These are phyloP conservation scores for Hepatocystis sp. DNA, from an alignment of 169 alveolate genomes.

Conservation along the genomic window DNA sequence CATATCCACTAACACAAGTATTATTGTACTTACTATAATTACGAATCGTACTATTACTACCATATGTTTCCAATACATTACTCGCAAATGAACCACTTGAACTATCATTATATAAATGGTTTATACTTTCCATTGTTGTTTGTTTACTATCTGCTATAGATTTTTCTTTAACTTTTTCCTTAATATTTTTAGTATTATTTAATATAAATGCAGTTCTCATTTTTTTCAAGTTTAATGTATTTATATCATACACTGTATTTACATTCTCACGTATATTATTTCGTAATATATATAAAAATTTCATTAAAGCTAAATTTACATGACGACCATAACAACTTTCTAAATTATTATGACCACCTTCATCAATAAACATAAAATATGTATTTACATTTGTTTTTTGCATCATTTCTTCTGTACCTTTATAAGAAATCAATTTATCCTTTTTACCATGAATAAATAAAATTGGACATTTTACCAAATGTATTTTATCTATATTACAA, in stretches of 20 bases:
- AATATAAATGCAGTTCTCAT: constrained; percentile 17
- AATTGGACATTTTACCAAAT: constrained; percentile 84
- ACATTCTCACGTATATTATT: constrained; percentile 39
- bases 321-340: constrained; percentile 74
- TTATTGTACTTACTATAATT: too few species aligned
- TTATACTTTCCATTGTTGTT: not conserved
- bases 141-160: not conserved
- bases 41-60: too few species aligned
- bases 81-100: constrained; percentile 7
- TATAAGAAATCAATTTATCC: constrained; percentile 92
- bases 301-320: constrained; percentile 69
- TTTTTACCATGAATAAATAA: constrained; percentile 92
- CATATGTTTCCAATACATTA: too few species aligned
- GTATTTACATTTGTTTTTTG: constrained; percentile 76
- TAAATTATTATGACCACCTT: constrained; percentile 82
- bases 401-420: constrained; percentile 79
- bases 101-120: not conserved
- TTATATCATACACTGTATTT: constrained; percentile 31
- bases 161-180: constrained; percentile 15
- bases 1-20: too few species aligned
- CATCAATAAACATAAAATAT: constrained; percentile 80
- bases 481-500: constrained; percentile 91
- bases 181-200: constrained; percentile 10
- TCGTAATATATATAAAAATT: constrained; percentile 26
- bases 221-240: constrained; percentile 8